Evolutionary conservation across 192 early-diverging fungal species (phyloP), one percentile per base, ranked within the genome.

Genomic region (Funneliformis geosporum): DNA sequence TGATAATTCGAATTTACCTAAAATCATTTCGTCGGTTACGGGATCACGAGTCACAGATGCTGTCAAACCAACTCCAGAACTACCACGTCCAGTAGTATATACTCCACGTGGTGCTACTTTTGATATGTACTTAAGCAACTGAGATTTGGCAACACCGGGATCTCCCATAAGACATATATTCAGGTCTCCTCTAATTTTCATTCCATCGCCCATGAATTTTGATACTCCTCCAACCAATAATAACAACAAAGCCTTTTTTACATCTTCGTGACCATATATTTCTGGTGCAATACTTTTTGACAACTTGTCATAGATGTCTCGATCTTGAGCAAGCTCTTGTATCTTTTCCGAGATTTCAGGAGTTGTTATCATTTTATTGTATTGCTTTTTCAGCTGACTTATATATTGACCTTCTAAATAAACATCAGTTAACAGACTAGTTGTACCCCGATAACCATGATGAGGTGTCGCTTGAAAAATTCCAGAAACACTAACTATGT

Each of bases 91-190:
- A 5, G 98, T 98, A 16, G 98, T 99, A 87, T 97, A 98, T 18
- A 98, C 94, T 78, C 95, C 96, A 75, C 97, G 93, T 66, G 98
- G 98, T 1, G 98, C 96, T 16, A 94, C 94, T 82, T 96, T 96
- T 82, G 90, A 89, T 44, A 98, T 95, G 82, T 95, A 96, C 80
- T 97, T 96, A 73, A 99, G 85, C 80, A 99, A 87, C 87, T 99
- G 98, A 16, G 96, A 97, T 87, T 99, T 99, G 80, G 96, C 96
- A 61, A 97, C 96, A 82, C 97, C 97, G 66, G 98, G 98, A 83
- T 99, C 98, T 84, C 98, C 98, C 96, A 99, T 98, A 81, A 99
- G 85, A 82, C 95, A 98, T 39, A 98, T 83, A 85, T 99, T 99
- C 73, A 99, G 88, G 83, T 99, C 98, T 74, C 98, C 97, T 84